Evolutionary conservation across 2,329 filamentous ascomycete species (phyloP), one percentile per base, ranked within the genome.

Genomic region (Nectriaceae sp.): DNA sequence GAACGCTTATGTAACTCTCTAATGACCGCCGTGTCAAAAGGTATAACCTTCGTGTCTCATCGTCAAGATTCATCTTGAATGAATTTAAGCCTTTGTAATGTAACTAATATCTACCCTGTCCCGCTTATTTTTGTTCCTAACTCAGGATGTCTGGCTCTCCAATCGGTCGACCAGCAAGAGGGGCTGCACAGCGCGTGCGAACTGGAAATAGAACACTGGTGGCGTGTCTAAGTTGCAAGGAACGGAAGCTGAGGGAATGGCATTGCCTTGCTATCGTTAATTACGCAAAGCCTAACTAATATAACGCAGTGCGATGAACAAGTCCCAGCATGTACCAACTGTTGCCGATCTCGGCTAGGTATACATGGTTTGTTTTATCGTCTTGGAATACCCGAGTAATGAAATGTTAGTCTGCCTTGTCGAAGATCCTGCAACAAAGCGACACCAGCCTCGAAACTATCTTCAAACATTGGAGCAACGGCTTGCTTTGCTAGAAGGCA

Each of bases 371-470:
- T n/a, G n/a, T n/a, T n/a, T n/a, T n/a, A n/a, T n/a, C n/a, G n/a
- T n/a, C n/a, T n/a, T 6, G 6, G 24, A 29, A 29, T 13, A 40
- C 19, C 15, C 4, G n/a, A n/a, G n/a, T n/a, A n/a, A n/a, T n/a
- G n/a, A n/a, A n/a, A n/a, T n/a, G n/a, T n/a, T 42, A 53, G 52
- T 43, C 13, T 63, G 59, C 37, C 46, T 63, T 4, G 49, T 61
- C 1, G 63, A 66, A 44, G 63, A 68, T 46, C 63, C 64, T 0
- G 38, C 46, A 4, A 65, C 62, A 1, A 64, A 57, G 31, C 49
- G 46, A 22, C 55, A 59, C 4, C 55, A 46, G 13, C 65, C 66
- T n/a, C 57, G 65, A 4, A 65, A 66, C 44, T 68, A 68, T 22
- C 16, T 68, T 3, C 55, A 65, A 39, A 54, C 50, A 1, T 39